Base-by-base conservation (phyloP, 208 protist genomes). In the Phytomonas sp. region DNA sequence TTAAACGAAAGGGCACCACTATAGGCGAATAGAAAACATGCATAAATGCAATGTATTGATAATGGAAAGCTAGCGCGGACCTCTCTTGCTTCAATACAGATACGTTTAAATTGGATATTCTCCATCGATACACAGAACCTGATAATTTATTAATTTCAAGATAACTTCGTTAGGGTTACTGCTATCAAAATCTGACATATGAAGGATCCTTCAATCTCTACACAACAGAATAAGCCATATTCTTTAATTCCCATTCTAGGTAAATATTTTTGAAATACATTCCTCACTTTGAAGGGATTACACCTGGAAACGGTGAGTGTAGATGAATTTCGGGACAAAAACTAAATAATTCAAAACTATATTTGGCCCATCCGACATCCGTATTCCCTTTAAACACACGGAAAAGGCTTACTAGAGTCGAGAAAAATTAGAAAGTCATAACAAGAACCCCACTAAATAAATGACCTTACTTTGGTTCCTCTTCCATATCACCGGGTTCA, bases 401-500 rank as follows among this genome's bases (percentile, higher is more conserved):
- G 40, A 20, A 46, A 34, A n/a, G 59, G 32, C 20, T 31, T n/a
- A 36, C 4, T 15, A 37, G 31, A 8, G 28, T 37, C 23, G 11
- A 67, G n/a, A 36, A 7, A 32, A 37, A 65, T 7, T 34, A 51
- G 2, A 26, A 71, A 70, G 66, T n/a, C 26, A 31, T 62, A 70
- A 33, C 26, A 34, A 23, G 51, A 70, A 26, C 13, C 37, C 17
- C 2, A 40, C 40, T 20, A 46, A 46, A 20, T 17, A 4, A 9
- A 20, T 23, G 11, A 9, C 32, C 30, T 67, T 70, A 67, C 6
- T 76, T 68, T 56, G 75, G 60, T 15, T 74, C 72, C 30, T 72
- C 71, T 34, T 81, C 59, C n/a, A 67, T 75, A 30, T 71, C 66
- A 32, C 69, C 77, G 33, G 80, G 68, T 31, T 36, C 66, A 3